These are phyloP conservation scores for Macrotyloma uniflorum DNA, from an alignment of 306 rosid genomes.

Conservation along the genomic window DNA sequence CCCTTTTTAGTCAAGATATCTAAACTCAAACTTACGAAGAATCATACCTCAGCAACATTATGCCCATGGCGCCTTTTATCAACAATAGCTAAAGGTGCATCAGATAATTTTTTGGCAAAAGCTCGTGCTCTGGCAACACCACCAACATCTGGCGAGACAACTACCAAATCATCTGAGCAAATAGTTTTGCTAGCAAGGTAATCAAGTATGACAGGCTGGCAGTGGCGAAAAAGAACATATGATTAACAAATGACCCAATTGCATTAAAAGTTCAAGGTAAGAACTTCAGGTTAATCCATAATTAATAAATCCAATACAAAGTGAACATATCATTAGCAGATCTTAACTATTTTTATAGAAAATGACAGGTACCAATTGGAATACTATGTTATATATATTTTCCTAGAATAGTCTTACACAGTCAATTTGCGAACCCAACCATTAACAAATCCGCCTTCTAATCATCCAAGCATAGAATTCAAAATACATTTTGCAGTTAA, in stretches of 20 bases:
- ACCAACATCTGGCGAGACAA: constrained; percentile 99
- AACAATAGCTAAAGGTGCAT: constrained; percentile 98
- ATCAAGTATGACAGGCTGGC: constrained; percentile 97
- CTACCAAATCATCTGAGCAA: constrained; percentile 91
- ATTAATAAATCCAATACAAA: constrained; percentile 1
- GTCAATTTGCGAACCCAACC: constrained; percentile 8
- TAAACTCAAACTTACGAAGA: background rate
- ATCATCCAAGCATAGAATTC: constrained; percentile 14
- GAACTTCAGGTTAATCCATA: background rate
- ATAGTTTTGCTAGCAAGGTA: constrained; percentile 98
- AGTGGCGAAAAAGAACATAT: constrained; percentile 36
- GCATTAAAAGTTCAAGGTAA: background rate
- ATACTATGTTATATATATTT: background rate
- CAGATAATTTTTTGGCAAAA: constrained; percentile 92
- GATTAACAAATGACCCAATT: constrained; percentile 34
- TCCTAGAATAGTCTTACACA: background rate
- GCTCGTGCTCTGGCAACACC: constrained; percentile 99
- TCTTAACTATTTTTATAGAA: constrained; percentile 7
- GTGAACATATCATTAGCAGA: constrained; percentile 10
- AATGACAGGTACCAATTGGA: background rate
- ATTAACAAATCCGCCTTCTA: constrained; percentile 7
- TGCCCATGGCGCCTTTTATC: constrained; percentile 98
- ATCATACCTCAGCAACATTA: constrained; percentile 84
- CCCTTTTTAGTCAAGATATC: background rate
- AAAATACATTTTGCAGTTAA: background rate